phyloP scores from a whole-genome alignment of 2,329 filamentous ascomycete genomes.

The Beauveria scarabaeidicola region DNA sequence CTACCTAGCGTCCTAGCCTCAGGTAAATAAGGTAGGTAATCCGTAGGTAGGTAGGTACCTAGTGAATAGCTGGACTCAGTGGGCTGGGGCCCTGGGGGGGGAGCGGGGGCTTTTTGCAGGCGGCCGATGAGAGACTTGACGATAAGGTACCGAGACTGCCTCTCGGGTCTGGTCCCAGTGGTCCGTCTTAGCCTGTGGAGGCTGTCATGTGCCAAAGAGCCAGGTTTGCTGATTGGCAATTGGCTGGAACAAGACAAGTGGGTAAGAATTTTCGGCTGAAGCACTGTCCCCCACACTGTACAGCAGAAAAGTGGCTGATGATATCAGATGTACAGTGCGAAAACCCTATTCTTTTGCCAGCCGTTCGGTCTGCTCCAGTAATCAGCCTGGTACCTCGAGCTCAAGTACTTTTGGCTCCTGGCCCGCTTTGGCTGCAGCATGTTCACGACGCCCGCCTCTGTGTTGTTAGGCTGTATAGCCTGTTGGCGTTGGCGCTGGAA shows the following conservation, averaged over 20 bases:
- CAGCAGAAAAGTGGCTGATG: too few species aligned
- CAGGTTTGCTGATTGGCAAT: not conserved
- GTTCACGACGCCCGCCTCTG: not conserved
- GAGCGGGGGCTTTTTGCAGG: not conserved
- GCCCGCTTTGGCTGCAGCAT: not conserved
- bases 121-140: not conserved
- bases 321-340: not conserved
- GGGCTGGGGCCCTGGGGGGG: too few species aligned
- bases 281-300: not conserved
- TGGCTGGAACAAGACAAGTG: not conserved
- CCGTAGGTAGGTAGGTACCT: too few species aligned
- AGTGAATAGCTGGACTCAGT: not conserved
- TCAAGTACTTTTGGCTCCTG: not conserved
- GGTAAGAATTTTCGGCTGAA: accelerated
- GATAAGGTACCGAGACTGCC: not conserved
- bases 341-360: not conserved
- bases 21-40: too few species aligned
- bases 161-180: too few species aligned
- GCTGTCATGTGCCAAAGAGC: not conserved
- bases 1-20: too few species aligned
- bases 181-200: not conserved
- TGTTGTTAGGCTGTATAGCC: too few species aligned
- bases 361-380: not conserved
- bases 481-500: too few species aligned
- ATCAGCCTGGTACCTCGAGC: not conserved